Base-by-base conservation (phyloP, 805 yeast species). In the Myxozyma nipponensis region DNA sequence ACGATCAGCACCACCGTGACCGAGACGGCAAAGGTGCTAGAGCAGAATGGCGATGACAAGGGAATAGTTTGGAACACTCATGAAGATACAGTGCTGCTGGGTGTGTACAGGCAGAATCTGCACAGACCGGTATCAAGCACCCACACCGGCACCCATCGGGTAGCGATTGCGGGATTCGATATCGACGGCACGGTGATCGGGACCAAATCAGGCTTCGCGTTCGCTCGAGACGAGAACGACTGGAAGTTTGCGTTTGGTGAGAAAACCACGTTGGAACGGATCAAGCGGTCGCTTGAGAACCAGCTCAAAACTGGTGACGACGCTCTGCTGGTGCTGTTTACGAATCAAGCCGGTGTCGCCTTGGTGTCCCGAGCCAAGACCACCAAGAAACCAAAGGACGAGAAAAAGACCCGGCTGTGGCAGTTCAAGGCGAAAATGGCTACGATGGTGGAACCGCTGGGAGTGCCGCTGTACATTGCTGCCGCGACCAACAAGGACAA, bases 121-220 rank as follows among this genome's bases (percentile, higher is more conserved):
- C 4, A 9, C 4, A 4, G 38, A 4, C n/a, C 13, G 17, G 23
- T 10, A 4, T 9, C 2, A 10, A 22, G 19, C 15, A 15, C n/a
- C 19, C 15, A 13, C 39, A 21, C 18, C 9, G 22, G 43, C 30
- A 42, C 46, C 1, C 54, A 46, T 1, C 46, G 54, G 3, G 50
- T 70, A 2, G 73, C 72, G 38, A 60, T 84, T 1, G 87, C 87
- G 1, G 84, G 85, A 0, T 91, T 90, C 66, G 98, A 91, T 66
- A 71, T 91, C 44, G 98, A 91, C 69, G 83, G 79, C 6, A 91
- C 98, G 0, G 59, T 91, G 5, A 78, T 87, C 0, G 63, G 64
- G 15, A 82, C 96, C 0, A 82, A 78, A 62, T 75, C 86, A 0
- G 87, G 86, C 0, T 42, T 62, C 17, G 75, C 71, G 42, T 87